Base-by-base conservation (phyloP, 2,329 filamentous ascomycete species). In the Cercospora sp. region DNA sequence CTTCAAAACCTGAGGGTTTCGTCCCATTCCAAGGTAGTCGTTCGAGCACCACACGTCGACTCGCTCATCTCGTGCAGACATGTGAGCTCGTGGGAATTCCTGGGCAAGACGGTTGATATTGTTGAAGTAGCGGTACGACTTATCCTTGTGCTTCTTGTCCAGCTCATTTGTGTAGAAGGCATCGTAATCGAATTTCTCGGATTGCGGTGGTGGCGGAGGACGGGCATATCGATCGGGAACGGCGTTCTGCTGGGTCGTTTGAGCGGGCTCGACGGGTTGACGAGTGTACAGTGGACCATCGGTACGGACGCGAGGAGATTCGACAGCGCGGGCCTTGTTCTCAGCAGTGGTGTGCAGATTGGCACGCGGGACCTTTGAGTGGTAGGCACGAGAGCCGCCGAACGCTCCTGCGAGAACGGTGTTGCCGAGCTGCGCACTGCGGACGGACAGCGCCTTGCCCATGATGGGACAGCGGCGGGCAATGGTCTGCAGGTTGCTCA, bases 41-140 rank as follows among this genome's bases (percentile, higher is more conserved):
- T 99, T 99, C 78, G 94, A 96, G 85, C 95, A 99, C 95, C 95
- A 99, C 26, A 99, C 95, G 1, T 94, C 97, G 67, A 99, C 95
- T 63, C 89, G 89, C 73, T 97, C 93, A 68, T 94, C 90, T 77
- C 88, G 87, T 67, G 86, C 89, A 16, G 91, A 87, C 86, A 96
- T 97, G 81, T 99, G 95, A 57, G 95, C 95, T 72, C 91, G 92
- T 31, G 95, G 95, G 71, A 99, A 99, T 72, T 98, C 93, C 83
- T 95, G 92, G 73, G 95, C 95, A 69, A 99, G 86, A 40, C 95
- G 93, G 79, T 99, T 99, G 88, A 99, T 99, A 85, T 99, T 99
- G 87, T 99, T 99, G 86, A 99, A 99, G 85, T 98, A 98, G 78
- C 95, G 92, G 84, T 99, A 99, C 63, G 94, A 97, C 84, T 97